Evolutionary conservation across 1,139 yeast species (phyloP).

Genomic region (Yueomyces sp.): DNA sequence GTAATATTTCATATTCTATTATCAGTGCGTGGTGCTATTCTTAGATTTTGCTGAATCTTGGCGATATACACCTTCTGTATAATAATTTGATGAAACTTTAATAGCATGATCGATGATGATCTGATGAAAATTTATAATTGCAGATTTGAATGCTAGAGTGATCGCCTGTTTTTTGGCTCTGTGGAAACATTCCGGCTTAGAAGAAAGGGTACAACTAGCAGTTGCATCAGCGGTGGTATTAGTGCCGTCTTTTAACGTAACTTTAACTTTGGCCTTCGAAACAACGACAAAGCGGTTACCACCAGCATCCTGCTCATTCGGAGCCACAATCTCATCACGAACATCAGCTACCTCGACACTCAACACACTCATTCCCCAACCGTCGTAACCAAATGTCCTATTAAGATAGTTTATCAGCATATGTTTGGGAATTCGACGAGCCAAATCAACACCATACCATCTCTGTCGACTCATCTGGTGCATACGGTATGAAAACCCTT

Average conservation of each 20-base stretch:
- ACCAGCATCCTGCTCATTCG: neutral
- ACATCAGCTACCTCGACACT: slow-evolving; percentile 10
- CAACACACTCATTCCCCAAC: slow-evolving; percentile 21
- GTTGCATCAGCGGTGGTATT: slow-evolving; percentile 18
- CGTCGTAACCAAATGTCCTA: slow-evolving; percentile 23
- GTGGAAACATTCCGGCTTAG: slow-evolving; percentile 18
- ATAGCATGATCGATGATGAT: slow-evolving; percentile 17
- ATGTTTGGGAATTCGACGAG: slow-evolving; percentile 20
- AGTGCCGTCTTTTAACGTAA: slow-evolving; percentile 22
- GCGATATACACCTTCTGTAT: slow-evolving; percentile 18
- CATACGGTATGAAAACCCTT: slow-evolving; percentile 7
- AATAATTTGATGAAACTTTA: slow-evolving; percentile 18
- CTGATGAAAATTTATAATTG: slow-evolving; percentile 18
- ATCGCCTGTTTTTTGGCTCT: slow-evolving; percentile 22
- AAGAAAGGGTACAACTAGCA: slow-evolving; percentile 14
- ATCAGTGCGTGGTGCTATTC: too few species aligned
- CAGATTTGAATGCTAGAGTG: slow-evolving; percentile 19
- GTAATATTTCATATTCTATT: too few species aligned
- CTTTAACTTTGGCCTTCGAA: slow-evolving; percentile 20
- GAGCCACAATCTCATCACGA: slow-evolving; percentile 2
- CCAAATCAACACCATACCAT: slow-evolving; percentile 3
- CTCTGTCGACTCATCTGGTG: slow-evolving; percentile 4
- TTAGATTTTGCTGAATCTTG: too few species aligned
- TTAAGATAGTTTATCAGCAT: slow-evolving; percentile 21
- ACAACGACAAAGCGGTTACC: slow-evolving; percentile 9